These are phyloP conservation scores for Ziziphus jujuba DNA, from an alignment of 306 rosid genomes.

Conservation along the genomic window DNA sequence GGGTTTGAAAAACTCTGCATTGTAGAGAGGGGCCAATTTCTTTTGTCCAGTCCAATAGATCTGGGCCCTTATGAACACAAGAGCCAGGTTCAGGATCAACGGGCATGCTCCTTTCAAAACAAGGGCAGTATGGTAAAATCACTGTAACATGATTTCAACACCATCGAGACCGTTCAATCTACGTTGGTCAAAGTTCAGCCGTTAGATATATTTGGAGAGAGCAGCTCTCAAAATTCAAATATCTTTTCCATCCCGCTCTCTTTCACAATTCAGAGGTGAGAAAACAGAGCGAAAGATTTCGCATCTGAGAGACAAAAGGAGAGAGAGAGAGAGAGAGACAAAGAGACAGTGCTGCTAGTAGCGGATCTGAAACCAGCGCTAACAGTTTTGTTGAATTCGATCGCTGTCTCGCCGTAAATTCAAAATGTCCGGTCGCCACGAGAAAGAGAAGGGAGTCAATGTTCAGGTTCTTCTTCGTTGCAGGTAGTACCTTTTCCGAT, in stretches of 20 bases:
- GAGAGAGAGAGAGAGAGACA: slow-evolving; percentile 7
- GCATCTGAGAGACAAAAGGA: slow-evolving; percentile 14
- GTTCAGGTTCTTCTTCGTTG: slow-evolving; percentile 97
- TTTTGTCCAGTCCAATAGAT: too few relatives aligned
- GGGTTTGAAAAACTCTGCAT: too few relatives aligned
- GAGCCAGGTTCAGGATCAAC: background rate
- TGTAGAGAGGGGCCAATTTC: too few relatives aligned
- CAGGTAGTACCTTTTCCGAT: slow-evolving; percentile 43
- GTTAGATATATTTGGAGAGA: slow-evolving; percentile 39
- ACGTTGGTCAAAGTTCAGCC: slow-evolving; percentile 9
- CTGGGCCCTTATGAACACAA: too few relatives aligned
- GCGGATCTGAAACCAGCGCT: slow-evolving; percentile 34
- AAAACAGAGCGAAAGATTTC: slow-evolving; percentile 16
- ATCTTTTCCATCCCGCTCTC: slow-evolving; percentile 46
- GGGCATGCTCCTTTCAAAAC: background rate
- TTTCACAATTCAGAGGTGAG: slow-evolving; percentile 22
- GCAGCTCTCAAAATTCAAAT: slow-evolving; percentile 74
- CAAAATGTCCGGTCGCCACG: slow-evolving; percentile 77
- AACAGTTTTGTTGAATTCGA: slow-evolving; percentile 13
- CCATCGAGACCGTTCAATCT: slow-evolving; percentile 37
- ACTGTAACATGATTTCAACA: background rate
- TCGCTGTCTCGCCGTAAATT: slow-evolving; percentile 15
- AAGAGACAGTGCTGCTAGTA: slow-evolving; percentile 8
- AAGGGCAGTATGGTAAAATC: slow-evolving; percentile 16
- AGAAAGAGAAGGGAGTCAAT: slow-evolving; percentile 91